Evolutionary conservation across 1,284 basidiomycete species (phyloP).

Genomic region (Athelia sp.): DNA sequence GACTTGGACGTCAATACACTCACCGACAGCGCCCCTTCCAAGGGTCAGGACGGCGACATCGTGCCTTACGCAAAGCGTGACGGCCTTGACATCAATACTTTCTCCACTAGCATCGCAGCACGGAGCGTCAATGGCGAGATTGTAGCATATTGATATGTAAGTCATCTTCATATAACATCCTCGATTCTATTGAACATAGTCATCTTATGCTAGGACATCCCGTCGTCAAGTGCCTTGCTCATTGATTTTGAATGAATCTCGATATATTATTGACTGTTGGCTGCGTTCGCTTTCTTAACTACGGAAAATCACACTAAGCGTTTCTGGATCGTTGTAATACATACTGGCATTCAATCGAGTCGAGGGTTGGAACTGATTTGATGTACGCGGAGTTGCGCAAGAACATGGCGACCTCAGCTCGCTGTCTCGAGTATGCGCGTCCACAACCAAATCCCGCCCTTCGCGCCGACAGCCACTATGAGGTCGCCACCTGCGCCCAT

Average conservation of each 20-base stretch:
- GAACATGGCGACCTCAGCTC: neutral
- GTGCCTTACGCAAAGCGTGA: constrained; percentile 1
- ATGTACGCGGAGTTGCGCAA: neutral
- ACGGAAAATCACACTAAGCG: too few relatives aligned
- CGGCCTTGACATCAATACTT: neutral
- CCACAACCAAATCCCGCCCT: neutral
- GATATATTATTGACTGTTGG: too few relatives aligned
- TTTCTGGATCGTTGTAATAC: too few relatives aligned
- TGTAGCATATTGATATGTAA: neutral
- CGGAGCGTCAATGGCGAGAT: neutral
- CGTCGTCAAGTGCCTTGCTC: too few relatives aligned
- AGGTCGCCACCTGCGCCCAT: neutral
- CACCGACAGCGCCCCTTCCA: neutral
- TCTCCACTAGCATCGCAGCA: neutral
- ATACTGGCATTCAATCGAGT: too few relatives aligned
- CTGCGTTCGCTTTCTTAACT: too few relatives aligned
- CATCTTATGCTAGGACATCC: too few relatives aligned
- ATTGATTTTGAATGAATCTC: too few relatives aligned
- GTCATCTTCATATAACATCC: neutral
- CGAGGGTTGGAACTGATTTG: too few relatives aligned
- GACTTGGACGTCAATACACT: neutral
- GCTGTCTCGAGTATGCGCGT: too few relatives aligned
- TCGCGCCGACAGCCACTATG: neutral
- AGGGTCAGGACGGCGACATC: neutral
- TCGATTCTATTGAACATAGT: neutral